Conservation (phyloP, 2,329 filamentous ascomycete species). For the Cucurbitaria berberidis region DNA sequence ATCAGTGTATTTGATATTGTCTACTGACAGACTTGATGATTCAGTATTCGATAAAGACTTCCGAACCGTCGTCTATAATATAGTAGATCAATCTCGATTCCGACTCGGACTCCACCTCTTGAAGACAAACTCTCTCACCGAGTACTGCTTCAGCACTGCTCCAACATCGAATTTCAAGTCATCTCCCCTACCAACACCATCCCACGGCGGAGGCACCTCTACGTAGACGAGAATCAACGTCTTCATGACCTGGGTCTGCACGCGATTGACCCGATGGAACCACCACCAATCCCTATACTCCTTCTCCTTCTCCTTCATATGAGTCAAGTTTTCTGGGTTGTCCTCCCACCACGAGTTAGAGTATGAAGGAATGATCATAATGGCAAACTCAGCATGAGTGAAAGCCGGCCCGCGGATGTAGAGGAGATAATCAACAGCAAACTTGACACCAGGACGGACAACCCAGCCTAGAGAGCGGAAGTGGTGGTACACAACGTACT, state of each 20-base stretch:
- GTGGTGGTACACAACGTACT: constrained; percentile 92
- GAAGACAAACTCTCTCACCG: constrained; percentile 78
- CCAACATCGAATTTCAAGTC: constrained; percentile 62
- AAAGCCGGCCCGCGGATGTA: constrained; percentile 94
- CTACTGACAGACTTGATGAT: too few species aligned
- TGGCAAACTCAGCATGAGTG: constrained; percentile 90
- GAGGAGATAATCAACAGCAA: constrained; percentile 91
- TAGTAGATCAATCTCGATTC: constrained; percentile 67
- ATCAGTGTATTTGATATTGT: too few species aligned
- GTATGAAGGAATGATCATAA: constrained; percentile 85
- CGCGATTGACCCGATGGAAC: constrained; percentile 88
- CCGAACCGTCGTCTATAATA: too few species aligned
- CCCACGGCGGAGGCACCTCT: constrained; percentile 76
- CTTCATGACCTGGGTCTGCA: constrained; percentile 89
- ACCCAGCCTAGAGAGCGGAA: constrained; percentile 97
- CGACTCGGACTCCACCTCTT: constrained; percentile 86
- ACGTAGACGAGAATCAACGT: constrained; percentile 89
- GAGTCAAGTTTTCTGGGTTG: constrained; percentile 54
- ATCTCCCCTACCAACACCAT: constrained; percentile 50
- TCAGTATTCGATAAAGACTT: too few species aligned
- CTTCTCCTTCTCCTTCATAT: constrained; percentile 59
- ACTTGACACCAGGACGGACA: constrained; percentile 89
- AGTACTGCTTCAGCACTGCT: constrained; percentile 70
- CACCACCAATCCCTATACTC: constrained; percentile 72
- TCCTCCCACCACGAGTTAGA: constrained; percentile 71